These are phyloP conservation scores for Colletotrichum costaricense DNA, from an alignment of 2,329 filamentous ascomycete genomes.

Conservation along the genomic window DNA sequence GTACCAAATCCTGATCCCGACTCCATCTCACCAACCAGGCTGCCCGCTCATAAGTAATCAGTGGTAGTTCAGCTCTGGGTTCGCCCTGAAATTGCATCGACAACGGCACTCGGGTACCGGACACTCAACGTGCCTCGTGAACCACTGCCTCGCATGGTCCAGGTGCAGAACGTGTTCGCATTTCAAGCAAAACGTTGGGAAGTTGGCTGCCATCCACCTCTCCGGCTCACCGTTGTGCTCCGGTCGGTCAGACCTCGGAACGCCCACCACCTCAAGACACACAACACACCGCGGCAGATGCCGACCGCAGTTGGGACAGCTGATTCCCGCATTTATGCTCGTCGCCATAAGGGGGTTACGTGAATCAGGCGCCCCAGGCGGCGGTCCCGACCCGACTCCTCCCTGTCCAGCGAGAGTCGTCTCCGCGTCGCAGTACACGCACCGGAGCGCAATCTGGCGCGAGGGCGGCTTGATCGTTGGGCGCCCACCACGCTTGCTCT, in stretches of 20 bases:
- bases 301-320: constrained; percentile 74
- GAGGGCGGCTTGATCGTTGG: constrained; percentile 74
- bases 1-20: no score
- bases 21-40: no score
- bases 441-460: constrained; percentile 79
- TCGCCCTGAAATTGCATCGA: constrained; percentile 70
- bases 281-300: constrained; percentile 76
- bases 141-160: constrained; percentile 76
- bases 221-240: constrained; percentile 61
- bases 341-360: constrained; percentile 69
- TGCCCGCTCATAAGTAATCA: constrained; percentile 34
- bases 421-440: constrained; percentile 78
- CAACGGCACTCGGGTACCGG: constrained; percentile 77
- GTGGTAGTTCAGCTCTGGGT: constrained; percentile 68
- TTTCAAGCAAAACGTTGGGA: constrained; percentile 76
- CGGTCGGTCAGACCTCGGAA: constrained; percentile 69
- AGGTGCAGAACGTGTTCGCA: constrained; percentile 77
- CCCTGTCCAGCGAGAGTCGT: constrained; percentile 47
- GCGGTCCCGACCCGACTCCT: constrained; percentile 29
- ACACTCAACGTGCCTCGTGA: constrained; percentile 72
- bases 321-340: constrained; percentile 69
- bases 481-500: constrained; percentile 72
- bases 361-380: constrained; percentile 41
- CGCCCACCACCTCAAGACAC: constrained; percentile 74
- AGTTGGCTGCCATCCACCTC: constrained; percentile 63